Base-by-base conservation (phyloP, 2,329 filamentous ascomycete species). In the Ophiocordyceps camponoti-floridani region DNA sequence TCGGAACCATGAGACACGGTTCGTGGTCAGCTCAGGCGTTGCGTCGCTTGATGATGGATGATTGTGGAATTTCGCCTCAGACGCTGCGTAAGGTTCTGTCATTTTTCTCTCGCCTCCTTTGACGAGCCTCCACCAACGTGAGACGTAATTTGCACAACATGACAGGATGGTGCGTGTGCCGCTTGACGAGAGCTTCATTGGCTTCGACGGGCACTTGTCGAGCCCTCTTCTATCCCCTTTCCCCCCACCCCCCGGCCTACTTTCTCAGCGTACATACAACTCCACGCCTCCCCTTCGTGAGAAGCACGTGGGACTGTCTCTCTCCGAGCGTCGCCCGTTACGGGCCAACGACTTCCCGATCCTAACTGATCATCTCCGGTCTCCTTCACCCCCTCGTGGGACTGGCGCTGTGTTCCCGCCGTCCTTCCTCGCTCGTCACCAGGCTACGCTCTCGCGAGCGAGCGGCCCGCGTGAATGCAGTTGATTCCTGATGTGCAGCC, bases 11-110 rank as follows among this genome's bases (percentile, higher is more conserved):
- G 40, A 41, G 43, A 41, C 45, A 40, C 45, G 43, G 50, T 44
- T 44, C 54, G 58, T 57, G 55, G 56, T 61, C 59, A 59, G 57
- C 53, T 57, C 53, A 58, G 60, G 60, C 60, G 61, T 62, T 58
- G 57, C 35, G 35, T 38, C 35, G 35, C 35, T n/a, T 18, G 35
- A n/a, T 18, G 35, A 61, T 62, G 61, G 58, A 62, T 60, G 57
- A 61, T 16, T 38, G 35, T 18, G 35, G 35, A 14, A 38, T 38
- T 18, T 18, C 35, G 4, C 10, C 35, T n/a, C n/a, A 8, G 27
- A 30, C 6, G n/a, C n/a, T 38, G 35, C 35, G 35, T 14, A 38
- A 38, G 3, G 9, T 38, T 7, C 4, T 18, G n/a, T 38, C 35
- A 38, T 38, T 38, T 38, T n/a, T 4, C 35, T 16, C n/a, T n/a